Evolutionary conservation across 352 stramenopile species (phyloP).

Genomic region (Globisporangium barbulae): DNA sequence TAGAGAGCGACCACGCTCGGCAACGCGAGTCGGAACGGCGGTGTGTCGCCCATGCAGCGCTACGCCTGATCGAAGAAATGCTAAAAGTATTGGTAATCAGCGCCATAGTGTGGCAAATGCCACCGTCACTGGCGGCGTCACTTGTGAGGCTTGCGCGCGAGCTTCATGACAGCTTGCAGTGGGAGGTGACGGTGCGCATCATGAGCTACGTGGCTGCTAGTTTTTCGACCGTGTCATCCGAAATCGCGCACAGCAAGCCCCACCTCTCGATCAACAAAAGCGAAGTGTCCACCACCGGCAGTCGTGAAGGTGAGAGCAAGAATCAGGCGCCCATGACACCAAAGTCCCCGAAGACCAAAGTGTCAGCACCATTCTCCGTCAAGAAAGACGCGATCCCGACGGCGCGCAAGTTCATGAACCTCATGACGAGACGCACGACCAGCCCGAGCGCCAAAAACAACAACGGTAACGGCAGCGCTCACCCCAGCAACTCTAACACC

Average conservation of each 20-base stretch:
- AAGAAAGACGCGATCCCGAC: constrained; percentile 19
- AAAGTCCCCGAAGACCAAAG: constrained; percentile 4
- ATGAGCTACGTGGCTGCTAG: constrained; percentile 30
- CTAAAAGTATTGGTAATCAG: constrained; percentile 22
- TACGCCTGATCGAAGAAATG: constrained; percentile 42
- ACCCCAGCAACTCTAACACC: constrained; percentile 10
- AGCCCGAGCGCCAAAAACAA: constrained; percentile 19
- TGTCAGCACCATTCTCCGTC: constrained; percentile 2
- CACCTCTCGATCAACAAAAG: not conserved
- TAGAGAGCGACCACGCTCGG: not conserved
- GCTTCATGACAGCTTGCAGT: constrained; percentile 31
- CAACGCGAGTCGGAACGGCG: constrained; percentile 3
- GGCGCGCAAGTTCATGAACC: constrained; percentile 19
- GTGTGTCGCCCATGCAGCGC: not conserved
- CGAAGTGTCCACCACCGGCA: not conserved
- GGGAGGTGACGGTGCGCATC: constrained; percentile 38
- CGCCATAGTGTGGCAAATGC: constrained; percentile 29
- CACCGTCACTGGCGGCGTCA: constrained; percentile 27
- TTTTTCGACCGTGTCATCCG: constrained; percentile 13
- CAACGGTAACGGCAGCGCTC: constrained; percentile 14
- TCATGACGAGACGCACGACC: constrained; percentile 24
- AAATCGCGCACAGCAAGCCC: not conserved
- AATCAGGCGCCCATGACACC: not conserved
- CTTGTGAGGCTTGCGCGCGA: constrained; percentile 36
- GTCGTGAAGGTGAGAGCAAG: not conserved